Evolutionary conservation across 2,329 filamentous ascomycete genomes (phyloP).

Genomic region (Neonectria faginata): DNA sequence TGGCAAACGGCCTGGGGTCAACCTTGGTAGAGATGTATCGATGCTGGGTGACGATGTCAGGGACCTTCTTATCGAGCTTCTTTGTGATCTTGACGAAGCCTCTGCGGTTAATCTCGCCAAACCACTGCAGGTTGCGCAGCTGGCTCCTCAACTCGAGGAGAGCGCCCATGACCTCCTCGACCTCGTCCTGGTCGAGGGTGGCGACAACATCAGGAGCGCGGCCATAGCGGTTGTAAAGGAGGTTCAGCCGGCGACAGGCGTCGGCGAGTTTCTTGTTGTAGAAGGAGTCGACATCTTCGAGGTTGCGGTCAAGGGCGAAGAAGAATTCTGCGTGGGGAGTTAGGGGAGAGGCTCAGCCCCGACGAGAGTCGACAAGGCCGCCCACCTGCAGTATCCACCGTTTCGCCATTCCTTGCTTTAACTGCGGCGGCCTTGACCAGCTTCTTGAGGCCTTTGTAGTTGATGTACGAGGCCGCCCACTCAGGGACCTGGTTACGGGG

Average conservation of each 20-base stretch:
- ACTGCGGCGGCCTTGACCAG: conserved; percentile 85
- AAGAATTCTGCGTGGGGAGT: conserved; percentile 81
- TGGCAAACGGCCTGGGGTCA: conserved; percentile 87
- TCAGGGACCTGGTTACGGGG: conserved; percentile 87
- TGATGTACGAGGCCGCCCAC: conserved; percentile 86
- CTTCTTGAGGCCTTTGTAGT: conserved; percentile 94
- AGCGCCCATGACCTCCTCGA: conserved; percentile 90
- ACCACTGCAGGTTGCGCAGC: conserved; percentile 94
- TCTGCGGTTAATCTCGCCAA: conserved; percentile 93
- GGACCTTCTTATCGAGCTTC: conserved; percentile 96
- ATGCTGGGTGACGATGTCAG: conserved; percentile 79
- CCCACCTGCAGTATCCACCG: conserved; percentile 92
- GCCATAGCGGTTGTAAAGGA: conserved; percentile 90
- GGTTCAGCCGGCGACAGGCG: conserved; percentile 82
- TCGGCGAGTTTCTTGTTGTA: conserved; percentile 97
- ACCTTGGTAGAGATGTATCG: conserved; percentile 92
- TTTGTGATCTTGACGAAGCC: conserved; percentile 99
- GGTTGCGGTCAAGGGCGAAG: conserved; percentile 94
- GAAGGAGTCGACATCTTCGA: conserved; percentile 96
- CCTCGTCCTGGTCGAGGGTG: conserved; percentile 86
- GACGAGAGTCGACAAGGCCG: conserved; percentile 48
- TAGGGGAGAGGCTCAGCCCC: conserved; percentile 48
- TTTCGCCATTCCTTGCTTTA: conserved; percentile 74
- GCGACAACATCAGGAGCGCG: conserved; percentile 75
- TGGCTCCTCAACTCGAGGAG: conserved; percentile 89